phyloP scores from a whole-genome alignment of 2,329 filamentous ascomycete genomes.

The Stenocarpella maydis region DNA sequence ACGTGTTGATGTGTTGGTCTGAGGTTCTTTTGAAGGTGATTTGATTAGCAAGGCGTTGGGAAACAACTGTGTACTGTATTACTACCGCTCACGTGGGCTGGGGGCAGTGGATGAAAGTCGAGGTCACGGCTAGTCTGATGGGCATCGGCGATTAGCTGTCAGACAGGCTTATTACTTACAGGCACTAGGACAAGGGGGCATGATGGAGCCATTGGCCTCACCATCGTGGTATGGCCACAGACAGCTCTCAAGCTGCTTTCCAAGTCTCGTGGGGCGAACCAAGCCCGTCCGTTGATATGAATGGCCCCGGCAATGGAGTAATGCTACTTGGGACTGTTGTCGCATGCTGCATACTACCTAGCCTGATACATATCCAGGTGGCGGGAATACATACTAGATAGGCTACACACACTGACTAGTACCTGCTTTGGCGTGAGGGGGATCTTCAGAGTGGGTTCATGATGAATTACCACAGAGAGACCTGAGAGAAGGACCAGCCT shows the following conservation, averaged over 20 bases:
- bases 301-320: not conserved
- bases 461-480: constrained; percentile 18
- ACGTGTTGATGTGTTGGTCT: constrained; percentile 10
- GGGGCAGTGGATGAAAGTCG: not conserved
- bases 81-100: not conserved
- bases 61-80: constrained; percentile 23
- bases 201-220: constrained; percentile 1
- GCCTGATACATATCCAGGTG: too few relatives aligned
- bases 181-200: constrained; percentile 17
- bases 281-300: too few relatives aligned
- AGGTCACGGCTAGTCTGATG: not conserved
- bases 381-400: not conserved
- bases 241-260: not conserved
- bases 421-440: not conserved
- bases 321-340: not conserved
- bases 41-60: constrained; percentile 36
- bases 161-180: not conserved
- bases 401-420: not conserved
- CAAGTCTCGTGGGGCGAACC: not conserved
- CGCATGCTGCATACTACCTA: not conserved
- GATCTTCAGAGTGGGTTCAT: constrained; percentile 12
- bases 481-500: constrained; percentile 6
- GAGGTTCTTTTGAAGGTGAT: not conserved
- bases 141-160: not conserved
- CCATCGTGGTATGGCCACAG: not conserved